Conservation (phyloP, 257 asterid species). For the Mentha longifolia region DNA sequence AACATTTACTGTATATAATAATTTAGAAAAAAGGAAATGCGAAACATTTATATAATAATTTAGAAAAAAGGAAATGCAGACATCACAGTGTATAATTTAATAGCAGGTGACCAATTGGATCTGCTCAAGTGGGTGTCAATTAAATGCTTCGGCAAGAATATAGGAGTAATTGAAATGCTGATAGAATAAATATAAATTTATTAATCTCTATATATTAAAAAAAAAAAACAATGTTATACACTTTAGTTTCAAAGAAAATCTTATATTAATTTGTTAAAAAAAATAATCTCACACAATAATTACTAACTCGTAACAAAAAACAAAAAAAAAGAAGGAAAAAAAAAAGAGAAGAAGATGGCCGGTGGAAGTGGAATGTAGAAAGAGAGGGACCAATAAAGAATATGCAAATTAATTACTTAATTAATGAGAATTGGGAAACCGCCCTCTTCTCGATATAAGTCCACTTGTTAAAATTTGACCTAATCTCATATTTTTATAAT, state of each 20-base stretch:
- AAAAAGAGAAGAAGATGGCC: no score
- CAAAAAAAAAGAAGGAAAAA: not conserved
- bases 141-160: not conserved
- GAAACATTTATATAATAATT: not conserved
- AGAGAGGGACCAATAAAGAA: slow-evolving; percentile 15
- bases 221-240: no score
- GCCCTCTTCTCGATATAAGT: slow-evolving; percentile 7
- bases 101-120: not conserved
- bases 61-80: not conserved
- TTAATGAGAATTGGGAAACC: slow-evolving; percentile 11
- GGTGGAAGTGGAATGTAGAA: slow-evolving; percentile 25
- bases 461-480: slow-evolving; percentile 32
- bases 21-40: not conserved
- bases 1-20: not conserved
- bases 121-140: not conserved
- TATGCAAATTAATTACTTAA: not conserved
- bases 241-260: no score
- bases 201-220: not conserved
- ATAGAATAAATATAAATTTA: not conserved
- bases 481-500: not conserved
- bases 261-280: not conserved
- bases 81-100: not conserved
- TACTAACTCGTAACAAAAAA: not conserved
- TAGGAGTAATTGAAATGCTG: not conserved
- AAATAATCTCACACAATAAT: not conserved